Conservation (phyloP, 2,329 filamentous ascomycete genomes). For the Polychaeton citri region DNA sequence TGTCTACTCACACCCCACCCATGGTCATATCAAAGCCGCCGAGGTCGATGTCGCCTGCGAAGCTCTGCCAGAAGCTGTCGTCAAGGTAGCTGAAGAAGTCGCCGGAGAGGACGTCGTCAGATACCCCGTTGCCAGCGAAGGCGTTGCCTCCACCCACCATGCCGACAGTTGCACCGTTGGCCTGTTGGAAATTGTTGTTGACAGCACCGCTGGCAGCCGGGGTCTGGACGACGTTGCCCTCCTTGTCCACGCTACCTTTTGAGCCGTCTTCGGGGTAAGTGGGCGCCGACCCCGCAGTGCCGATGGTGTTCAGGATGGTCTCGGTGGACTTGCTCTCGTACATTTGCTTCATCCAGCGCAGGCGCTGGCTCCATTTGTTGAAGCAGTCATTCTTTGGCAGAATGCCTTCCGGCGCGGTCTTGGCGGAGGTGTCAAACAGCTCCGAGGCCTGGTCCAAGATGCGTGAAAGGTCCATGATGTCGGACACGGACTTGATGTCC, state of each 20-base stretch:
- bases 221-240: neutral
- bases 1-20: neutral
- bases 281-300: neutral
- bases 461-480: constrained; percentile 9
- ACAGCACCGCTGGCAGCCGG: neutral
- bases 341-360: constrained; percentile 15
- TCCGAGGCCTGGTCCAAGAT: constrained; percentile 11
- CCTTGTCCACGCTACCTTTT: neutral
- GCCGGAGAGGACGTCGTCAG: constrained; percentile 10
- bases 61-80: constrained; percentile 13
- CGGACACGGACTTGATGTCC: constrained; percentile 10
- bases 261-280: neutral
- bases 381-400: constrained; percentile 17
- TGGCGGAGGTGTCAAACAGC: constrained; percentile 10
- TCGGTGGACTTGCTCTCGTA: constrained; percentile 13
- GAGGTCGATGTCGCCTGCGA: constrained; percentile 8
- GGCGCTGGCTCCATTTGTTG: constrained; percentile 14
- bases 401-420: constrained; percentile 12
- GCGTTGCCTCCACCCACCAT: neutral
- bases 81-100: constrained; percentile 18
- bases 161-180: neutral
- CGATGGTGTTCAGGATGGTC: neutral
- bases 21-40: constrained; percentile 3
- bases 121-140: neutral
- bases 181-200: neutral